Evolutionary conservation across 352 stramenopile species (phyloP), one percentile per base, ranked within the genome.

Genomic region (Hyaloperonospora arabidopsidis): DNA sequence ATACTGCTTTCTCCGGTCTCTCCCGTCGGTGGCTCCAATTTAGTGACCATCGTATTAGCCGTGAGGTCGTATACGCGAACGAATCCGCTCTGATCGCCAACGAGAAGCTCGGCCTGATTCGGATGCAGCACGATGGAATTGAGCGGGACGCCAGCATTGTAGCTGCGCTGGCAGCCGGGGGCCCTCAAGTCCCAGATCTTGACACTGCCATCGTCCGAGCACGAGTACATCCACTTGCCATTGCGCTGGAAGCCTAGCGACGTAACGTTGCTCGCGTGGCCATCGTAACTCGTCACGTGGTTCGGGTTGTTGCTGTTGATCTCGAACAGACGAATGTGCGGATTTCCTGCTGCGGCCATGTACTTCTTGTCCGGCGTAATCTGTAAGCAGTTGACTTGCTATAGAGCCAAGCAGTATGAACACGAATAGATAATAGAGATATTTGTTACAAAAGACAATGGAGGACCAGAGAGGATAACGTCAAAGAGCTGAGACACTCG

Each of bases 351-450:
- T 10, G 96, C 96, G n/a, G 92, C 93, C 12, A 99, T 88, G 65
- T 96, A 98, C 57, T 91, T 90, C 74, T 98, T 98, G 73, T 98
- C 95, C 1, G 93, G 90, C 10, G 93, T 97, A 58, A 98, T 98
- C 69, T 97, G 85, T 21, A 99, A 76, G 54, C 93, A 97, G 72
- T 98, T 98, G 1, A 98, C 91, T 90, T 98, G 93, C 83, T 68
- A 40, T 1, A 50, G 15, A n/a, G 18, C n/a, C n/a, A 38, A 38
- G 7, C 35, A 41, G 35, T 41, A 3, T 41, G 11, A 18, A 18
- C 17, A 41, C 2, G 15, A 12, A 41, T 13, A 41, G 11, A 41
- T 18, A 13, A 15, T 41, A 41, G 17, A n/a, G 17, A 41, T 18
- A 13, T 13, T 7, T 41, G 35, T 41, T 41, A 41, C 17, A n/a